Conservation (phyloP, 805 yeast species). For the Torulaspora delbrueckii region DNA sequence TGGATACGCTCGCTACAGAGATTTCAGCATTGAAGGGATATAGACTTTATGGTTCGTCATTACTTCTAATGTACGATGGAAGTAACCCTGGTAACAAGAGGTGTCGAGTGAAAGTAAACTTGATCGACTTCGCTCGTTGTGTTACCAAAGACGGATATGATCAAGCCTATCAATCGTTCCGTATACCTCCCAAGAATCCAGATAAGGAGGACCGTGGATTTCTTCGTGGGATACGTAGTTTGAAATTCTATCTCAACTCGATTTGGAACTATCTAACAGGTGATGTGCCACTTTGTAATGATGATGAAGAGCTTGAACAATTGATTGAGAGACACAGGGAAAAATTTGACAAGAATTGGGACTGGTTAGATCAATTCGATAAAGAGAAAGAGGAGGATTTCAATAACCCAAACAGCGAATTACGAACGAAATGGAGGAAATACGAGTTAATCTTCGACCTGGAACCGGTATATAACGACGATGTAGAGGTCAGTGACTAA, state of each 20-base stretch:
- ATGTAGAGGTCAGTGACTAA: slow-evolving; percentile 32
- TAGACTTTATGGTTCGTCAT: slow-evolving; percentile 86
- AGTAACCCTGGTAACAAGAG: slow-evolving; percentile 20
- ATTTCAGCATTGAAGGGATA: slow-evolving; percentile 62
- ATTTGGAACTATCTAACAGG: slow-evolving; percentile 57
- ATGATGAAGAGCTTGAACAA: slow-evolving; percentile 21
- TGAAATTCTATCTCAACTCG: slow-evolving; percentile 58
- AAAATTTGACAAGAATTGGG: slow-evolving; percentile 27
- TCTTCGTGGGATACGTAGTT: slow-evolving; percentile 70
- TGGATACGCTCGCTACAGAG: slow-evolving; percentile 53
- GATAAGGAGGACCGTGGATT: slow-evolving; percentile 72
- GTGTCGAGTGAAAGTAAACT: slow-evolving; percentile 46
- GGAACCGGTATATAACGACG: slow-evolving; percentile 33
- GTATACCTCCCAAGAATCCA: slow-evolving; percentile 69
- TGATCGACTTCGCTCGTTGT: slow-evolving; percentile 95
- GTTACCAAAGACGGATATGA: slow-evolving; percentile 57
- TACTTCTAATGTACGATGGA: slow-evolving; percentile 87
- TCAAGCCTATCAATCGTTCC: slow-evolving; percentile 38
- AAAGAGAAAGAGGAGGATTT: slow-evolving; percentile 32
- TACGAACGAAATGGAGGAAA: slow-evolving; percentile 36
- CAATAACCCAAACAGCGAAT: slow-evolving; percentile 28
- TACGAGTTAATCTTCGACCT: slow-evolving; percentile 35
- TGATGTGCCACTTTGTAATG: slow-evolving; percentile 27
- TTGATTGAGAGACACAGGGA: slow-evolving; percentile 21
- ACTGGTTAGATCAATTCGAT: slow-evolving; percentile 40